These are phyloP conservation scores for Zalaria obscura DNA, from an alignment of 2,329 filamentous ascomycete species.

Conservation along the genomic window DNA sequence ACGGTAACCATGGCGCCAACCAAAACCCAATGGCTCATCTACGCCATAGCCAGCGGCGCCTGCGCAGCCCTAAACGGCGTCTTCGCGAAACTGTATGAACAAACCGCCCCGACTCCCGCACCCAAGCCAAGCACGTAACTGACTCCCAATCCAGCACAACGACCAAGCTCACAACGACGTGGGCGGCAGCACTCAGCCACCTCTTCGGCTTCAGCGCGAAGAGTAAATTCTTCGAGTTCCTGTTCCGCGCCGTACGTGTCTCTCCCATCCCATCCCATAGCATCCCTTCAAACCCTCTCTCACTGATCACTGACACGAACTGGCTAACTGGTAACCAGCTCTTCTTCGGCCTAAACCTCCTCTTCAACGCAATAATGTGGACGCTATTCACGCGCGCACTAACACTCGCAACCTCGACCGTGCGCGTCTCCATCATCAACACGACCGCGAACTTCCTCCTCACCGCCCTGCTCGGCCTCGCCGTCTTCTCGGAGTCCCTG, in stretches of 20 bases:
- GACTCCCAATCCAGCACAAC: slow-evolving; percentile 35
- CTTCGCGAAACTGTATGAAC: slow-evolving; percentile 64
- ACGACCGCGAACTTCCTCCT: slow-evolving; percentile 71
- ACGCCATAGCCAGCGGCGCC: slow-evolving; percentile 59
- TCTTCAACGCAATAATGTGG: slow-evolving; percentile 75
- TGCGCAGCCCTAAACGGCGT: slow-evolving; percentile 73
- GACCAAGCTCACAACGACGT: slow-evolving; percentile 41
- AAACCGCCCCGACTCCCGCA: slow-evolving; percentile 1
- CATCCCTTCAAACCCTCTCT: neutral
- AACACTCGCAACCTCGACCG: slow-evolving; percentile 59
- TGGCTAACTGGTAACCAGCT: too few species aligned
- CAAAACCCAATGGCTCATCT: slow-evolving; percentile 37
- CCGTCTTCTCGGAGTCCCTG: slow-evolving; percentile 58
- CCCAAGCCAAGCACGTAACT: neutral
- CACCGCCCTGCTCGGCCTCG: slow-evolving; percentile 55
- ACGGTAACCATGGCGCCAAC: neutral
- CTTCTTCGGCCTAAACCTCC: slow-evolving; percentile 62
- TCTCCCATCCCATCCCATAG: neutral
- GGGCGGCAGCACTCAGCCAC: slow-evolving; percentile 34
- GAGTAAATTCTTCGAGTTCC: slow-evolving; percentile 34
- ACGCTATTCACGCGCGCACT: slow-evolving; percentile 67
- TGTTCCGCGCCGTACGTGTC: slow-evolving; percentile 35
- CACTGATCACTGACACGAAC: too few species aligned
- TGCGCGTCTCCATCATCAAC: slow-evolving; percentile 70
- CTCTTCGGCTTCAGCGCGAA: slow-evolving; percentile 30